phyloP scores from a whole-genome alignment of 2,329 filamentous ascomycete species.

The Fusarium begoniae region DNA sequence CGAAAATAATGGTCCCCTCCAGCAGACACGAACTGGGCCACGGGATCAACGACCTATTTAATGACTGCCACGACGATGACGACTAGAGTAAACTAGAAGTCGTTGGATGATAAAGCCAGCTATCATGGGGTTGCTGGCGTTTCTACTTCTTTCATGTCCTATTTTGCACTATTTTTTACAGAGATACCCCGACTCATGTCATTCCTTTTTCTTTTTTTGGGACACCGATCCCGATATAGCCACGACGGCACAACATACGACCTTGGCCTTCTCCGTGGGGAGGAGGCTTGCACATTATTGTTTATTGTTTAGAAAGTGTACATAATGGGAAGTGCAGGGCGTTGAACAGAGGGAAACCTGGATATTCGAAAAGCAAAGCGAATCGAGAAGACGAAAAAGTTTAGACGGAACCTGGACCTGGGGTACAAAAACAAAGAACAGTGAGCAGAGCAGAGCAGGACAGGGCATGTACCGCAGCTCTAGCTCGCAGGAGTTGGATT shows the following conservation, averaged over 20 bases:
- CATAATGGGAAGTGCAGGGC: slow-evolving; percentile 34
- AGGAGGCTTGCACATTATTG: slow-evolving; percentile 32
- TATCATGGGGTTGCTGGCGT: slow-evolving; percentile 33
- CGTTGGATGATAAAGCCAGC: slow-evolving; percentile 25
- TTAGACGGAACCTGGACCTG: slow-evolving; percentile 33
- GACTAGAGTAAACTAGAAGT: slow-evolving; percentile 35
- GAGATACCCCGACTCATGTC: slow-evolving; percentile 45
- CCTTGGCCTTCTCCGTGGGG: slow-evolving; percentile 3
- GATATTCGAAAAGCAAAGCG: slow-evolving; percentile 25
- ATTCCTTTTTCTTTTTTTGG: slow-evolving; percentile 38
- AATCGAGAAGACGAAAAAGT: slow-evolving; percentile 34
- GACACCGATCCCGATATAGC: slow-evolving; percentile 24
- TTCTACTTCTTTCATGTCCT: slow-evolving; percentile 28
- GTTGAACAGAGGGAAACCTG: slow-evolving; percentile 33
- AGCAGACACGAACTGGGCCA: slow-evolving; percentile 7
- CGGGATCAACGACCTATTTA: slow-evolving; percentile 28
- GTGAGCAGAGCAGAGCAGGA: slow-evolving; percentile 7
- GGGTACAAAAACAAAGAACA: slow-evolving; percentile 25
- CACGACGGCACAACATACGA: slow-evolving; percentile 38
- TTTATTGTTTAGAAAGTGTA: slow-evolving; percentile 41
- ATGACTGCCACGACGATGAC: slow-evolving; percentile 39
- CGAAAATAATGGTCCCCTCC: slow-evolving; percentile 37
- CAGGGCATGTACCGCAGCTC: slow-evolving; percentile 3
- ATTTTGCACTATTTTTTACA: slow-evolving; percentile 24
- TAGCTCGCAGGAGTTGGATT: slow-evolving; percentile 34